Conservation (phyloP, 2,329 filamentous ascomycete species). For the Sarocladium brachiariae region DNA sequence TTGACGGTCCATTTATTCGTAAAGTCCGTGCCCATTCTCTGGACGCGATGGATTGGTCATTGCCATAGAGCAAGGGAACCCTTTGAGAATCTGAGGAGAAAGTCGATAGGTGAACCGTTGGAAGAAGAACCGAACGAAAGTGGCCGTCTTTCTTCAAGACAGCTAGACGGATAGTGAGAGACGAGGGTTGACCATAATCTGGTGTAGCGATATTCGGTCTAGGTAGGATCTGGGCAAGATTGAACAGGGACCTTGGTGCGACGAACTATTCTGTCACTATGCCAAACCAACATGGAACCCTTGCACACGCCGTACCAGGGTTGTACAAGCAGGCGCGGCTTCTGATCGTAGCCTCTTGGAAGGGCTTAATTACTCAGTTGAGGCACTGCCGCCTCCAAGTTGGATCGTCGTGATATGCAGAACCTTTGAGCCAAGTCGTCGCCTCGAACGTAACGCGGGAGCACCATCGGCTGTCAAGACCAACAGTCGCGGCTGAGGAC, state of each 20-base stretch:
- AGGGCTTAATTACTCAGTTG: neutral
- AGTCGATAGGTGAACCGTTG: no score
- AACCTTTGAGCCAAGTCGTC: neutral
- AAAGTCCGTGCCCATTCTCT: neutral
- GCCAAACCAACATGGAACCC: slow-evolving; percentile 1
- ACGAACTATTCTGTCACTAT: slow-evolving; percentile 1
- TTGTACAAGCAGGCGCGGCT: neutral
- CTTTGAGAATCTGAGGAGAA: no score
- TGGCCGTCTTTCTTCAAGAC: no score
- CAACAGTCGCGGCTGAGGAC: neutral
- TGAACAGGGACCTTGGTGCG: neutral
- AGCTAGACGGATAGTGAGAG: no score
- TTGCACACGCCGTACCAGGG: neutral
- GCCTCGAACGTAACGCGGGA: neutral
- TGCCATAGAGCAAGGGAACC: neutral
- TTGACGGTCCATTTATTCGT: neutral
- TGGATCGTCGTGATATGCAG: neutral
- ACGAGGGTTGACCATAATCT: no score
- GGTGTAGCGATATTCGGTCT: no score
- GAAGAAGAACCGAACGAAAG: no score
- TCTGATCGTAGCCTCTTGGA: neutral
- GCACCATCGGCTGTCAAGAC: neutral
- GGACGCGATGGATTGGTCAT: neutral
- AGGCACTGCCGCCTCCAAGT: neutral
- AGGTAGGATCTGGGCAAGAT: neutral